Evolutionary conservation across 306 rosid genomes (phyloP), one percentile per base, ranked within the genome.

Genomic region (Ziziphus jujuba): DNA sequence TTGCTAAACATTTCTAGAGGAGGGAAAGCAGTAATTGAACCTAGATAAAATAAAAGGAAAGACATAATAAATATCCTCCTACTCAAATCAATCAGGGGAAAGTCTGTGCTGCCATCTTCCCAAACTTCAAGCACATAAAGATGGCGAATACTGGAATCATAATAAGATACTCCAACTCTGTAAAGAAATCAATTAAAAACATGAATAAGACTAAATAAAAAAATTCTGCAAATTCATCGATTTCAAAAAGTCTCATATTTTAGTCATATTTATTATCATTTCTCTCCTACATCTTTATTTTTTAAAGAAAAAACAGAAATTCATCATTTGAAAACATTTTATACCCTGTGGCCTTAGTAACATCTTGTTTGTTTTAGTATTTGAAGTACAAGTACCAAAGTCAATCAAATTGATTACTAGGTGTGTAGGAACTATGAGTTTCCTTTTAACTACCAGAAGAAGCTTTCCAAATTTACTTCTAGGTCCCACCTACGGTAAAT

Each of bases 151-250:
- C 85, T 86, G 70, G 97, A 84, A 80, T 92, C 97, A 53, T 92
- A 92, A 70, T 90, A 92, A 57, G 97, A 81, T 80, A 92, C 79
- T 74, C 97, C 97, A 70, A 92, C 85, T 70, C 98, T 92, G 91
- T 24, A 84, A 80, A 61, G 48, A 56, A 76, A 44, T 9, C 10
- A 50, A 50, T 16, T 16, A 50, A 50, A n/a, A 50, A 50, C 22
- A n/a, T 16, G 22, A 50, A 20, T 16, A 50, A 4, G 7, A 19
- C 9, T 2, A 16, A 50, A 50, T 16, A 50, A 50, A 16, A 50
- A 1, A 47, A 71, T 33, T 22, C 56, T 31, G 11, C 52, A 50
- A 66, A 62, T 59, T 70, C 67, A 62, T 66, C 76, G 65, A 74
- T 61, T 63, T 60, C 53, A 17, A 28, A 17, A 28, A 63, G 55